Percentiles rank a stretch among this genome's conserved stretches.
Evolutionary conservation across 2,329 filamentous ascomycete species (phyloP).

Genomic region (Colletotrichum chlorophyti): DNA sequence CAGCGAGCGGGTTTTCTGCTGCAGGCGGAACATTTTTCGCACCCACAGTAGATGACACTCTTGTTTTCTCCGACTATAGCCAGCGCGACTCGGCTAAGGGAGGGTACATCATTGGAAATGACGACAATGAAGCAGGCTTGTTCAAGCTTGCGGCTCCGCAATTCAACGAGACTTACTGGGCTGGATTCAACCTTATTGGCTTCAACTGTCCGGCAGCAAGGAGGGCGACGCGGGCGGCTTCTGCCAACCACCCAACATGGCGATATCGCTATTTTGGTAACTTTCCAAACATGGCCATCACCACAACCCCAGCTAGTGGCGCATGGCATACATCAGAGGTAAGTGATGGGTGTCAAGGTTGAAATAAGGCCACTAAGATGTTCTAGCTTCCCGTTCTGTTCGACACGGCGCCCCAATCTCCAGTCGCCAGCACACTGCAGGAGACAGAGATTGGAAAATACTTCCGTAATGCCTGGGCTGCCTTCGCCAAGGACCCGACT

Average conservation of each 20-base stretch:
- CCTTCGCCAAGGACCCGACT: constrained; percentile 45
- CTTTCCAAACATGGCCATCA: constrained; percentile 40
- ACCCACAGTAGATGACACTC: constrained; percentile 10
- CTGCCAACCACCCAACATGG: constrained; percentile 40
- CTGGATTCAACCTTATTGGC: constrained; percentile 33
- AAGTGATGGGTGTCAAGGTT: neutral
- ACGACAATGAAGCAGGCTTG: constrained; percentile 40
- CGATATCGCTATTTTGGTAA: constrained; percentile 45
- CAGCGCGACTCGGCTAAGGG: constrained; percentile 4
- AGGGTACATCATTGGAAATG: constrained; percentile 36
- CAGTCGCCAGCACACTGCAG: constrained; percentile 32
- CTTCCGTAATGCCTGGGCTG: constrained; percentile 45
- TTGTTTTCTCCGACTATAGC: constrained; percentile 18
- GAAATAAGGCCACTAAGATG: neutral
- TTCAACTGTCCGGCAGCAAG: constrained; percentile 42
- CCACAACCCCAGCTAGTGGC: constrained; percentile 35
- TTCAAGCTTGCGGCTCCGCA: constrained; percentile 35
- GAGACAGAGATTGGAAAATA: constrained; percentile 39
- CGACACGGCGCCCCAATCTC: constrained; percentile 33
- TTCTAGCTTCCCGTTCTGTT: constrained; percentile 39
- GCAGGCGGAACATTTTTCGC: constrained; percentile 3
- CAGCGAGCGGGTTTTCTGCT: neutral
- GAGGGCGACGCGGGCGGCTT: constrained; percentile 33
- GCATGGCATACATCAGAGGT: constrained; percentile 42
- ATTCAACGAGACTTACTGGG: constrained; percentile 32